Evolutionary conservation across 805 yeast species (phyloP).

Genomic region (Tetrapisispora pingtungensis): DNA sequence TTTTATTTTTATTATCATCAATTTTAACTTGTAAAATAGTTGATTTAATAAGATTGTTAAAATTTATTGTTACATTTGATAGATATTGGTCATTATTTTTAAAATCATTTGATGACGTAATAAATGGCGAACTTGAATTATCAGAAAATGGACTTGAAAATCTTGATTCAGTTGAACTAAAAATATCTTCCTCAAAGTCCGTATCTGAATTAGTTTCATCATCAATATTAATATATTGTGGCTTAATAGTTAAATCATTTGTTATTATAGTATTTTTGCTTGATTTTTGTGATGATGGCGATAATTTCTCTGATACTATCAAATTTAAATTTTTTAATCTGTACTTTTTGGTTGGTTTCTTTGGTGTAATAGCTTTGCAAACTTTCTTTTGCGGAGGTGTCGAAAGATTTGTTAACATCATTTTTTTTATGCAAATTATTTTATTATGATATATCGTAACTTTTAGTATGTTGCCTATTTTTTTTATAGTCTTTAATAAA

Average conservation of each 20-base stretch:
- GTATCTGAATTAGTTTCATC: not conserved
- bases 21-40: slow-evolving; percentile 2
- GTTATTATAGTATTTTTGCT: not conserved
- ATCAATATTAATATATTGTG: not conserved
- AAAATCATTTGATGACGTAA: not conserved
- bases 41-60: slow-evolving; percentile 12
- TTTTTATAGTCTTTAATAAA: too few species aligned
- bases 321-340: not conserved
- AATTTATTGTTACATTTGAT: slow-evolving; percentile 5
- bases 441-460: too few species aligned
- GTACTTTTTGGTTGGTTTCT: not conserved
- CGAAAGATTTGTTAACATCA: slow-evolving; percentile 3
- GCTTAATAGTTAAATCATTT: not conserved
- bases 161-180: slow-evolving; percentile 12
- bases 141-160: slow-evolving; percentile 20
- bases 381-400: slow-evolving; percentile 12
- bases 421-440: too few species aligned
- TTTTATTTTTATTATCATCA: not conserved
- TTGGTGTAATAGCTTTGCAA: not conserved
- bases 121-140: not conserved
- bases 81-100: not conserved
- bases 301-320: not conserved
- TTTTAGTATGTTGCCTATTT: too few species aligned
- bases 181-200: slow-evolving; percentile 6
- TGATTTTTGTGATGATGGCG: not conserved